Percentiles rank a stretch among this genome's conserved stretches.
Conservation (phyloP, 495 filamentous ascomycete genomes). For the Xylaria intraflava region DNA sequence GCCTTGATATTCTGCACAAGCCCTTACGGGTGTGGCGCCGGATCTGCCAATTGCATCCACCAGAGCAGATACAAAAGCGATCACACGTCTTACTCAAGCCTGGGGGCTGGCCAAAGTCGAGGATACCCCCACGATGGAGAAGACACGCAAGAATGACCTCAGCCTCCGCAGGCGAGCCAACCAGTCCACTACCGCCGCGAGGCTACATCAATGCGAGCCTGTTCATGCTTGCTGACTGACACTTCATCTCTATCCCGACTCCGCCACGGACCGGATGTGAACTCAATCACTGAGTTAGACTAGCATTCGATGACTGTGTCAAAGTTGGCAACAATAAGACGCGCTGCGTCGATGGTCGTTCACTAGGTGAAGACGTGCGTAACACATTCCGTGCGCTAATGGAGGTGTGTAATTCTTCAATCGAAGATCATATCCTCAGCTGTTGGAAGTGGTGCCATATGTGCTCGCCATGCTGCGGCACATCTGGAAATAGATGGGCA, state of each 20-base stretch:
- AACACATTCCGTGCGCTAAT: too few species aligned
- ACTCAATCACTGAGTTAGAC: not conserved
- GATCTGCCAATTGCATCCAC: conserved; percentile 2
- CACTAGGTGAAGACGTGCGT: too few species aligned
- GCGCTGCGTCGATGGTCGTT: too few species aligned
- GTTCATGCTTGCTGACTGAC: not conserved
- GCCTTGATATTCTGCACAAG: not conserved
- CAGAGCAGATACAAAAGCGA: not conserved
- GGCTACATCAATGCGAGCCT: not conserved
- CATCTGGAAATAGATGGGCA: too few species aligned
- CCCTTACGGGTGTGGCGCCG: conserved; percentile 8
- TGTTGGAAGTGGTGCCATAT: too few species aligned
- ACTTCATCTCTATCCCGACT: not conserved
- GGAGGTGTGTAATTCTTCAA: too few species aligned
- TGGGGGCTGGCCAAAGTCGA: conserved; percentile 3
- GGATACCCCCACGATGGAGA: not conserved
- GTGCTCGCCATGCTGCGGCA: too few species aligned
- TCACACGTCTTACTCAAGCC: conserved; percentile 5
- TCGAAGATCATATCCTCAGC: too few species aligned
- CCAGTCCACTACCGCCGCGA: not conserved
- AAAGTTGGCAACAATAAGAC: not conserved
- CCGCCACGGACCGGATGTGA: not conserved
- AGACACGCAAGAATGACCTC: conserved; percentile 8
- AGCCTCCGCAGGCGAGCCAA: conserved; percentile 4
- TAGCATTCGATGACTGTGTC: not conserved